Base-by-base conservation (phyloP, 176 grass and related monocot species). In the Carex myosuroides region DNA sequence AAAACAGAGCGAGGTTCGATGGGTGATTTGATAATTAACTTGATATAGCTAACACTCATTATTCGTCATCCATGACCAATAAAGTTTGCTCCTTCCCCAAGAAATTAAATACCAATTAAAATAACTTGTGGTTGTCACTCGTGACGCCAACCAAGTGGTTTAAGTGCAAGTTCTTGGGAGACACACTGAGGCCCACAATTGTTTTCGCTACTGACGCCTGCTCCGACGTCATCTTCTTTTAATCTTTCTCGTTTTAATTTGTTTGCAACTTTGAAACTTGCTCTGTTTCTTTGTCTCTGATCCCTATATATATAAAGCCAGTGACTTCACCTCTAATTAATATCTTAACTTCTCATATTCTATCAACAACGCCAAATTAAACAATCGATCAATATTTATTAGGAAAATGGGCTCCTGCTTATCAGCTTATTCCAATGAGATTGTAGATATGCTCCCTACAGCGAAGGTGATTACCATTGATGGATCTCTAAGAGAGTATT, bases 361-460 rank as follows among this genome's bases (percentile, higher is more conserved):
- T 55, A 30, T 3, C 13, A 30, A 57, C 24, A 57, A 60, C 13
- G 0, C 26, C 56, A 73, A 50, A 73, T 3, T 5, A 73, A 73
- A 24, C 10, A 73, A 72, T 42, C 14, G 3, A 72, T 46, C 69
- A 35, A 24, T 26, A 26, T 26, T 73, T 24, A 22, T 52, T 46
- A n/a, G 20, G 20, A 2, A 50, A 24, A 97, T 97, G 94, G 94
- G 91, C 6, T 88, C 84, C 16, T 93, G 88, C 89, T 20, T 88
- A 82, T 93, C 91, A 7, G 72, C 84, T 35, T 9, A 4, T 1
- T 3, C 82, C 3, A 16, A 16, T n/a, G 9, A 46, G 42, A 30
- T 20, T 6, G 17, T 14, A n/a, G 22, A 32, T 20, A 41, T 0
- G 37, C 60, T 7, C 12, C 6, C 46, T 55, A 86, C 87, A n/a